phyloP scores from a whole-genome alignment of 148 eudicot genomes.

The Polygonum maritimum region DNA sequence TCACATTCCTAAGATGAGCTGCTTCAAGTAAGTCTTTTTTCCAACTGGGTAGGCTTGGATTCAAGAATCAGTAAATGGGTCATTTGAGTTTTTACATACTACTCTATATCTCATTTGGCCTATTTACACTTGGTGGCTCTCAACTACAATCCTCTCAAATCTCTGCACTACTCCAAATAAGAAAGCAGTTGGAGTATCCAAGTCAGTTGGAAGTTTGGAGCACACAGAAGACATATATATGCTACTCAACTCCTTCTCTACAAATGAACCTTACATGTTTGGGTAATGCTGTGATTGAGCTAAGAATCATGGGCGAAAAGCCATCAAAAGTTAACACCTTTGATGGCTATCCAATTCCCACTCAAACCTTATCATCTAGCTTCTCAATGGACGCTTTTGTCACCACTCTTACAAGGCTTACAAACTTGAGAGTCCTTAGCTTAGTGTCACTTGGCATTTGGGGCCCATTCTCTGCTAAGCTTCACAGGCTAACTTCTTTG shows the following conservation, averaged over 20 bases:
- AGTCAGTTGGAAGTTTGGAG: slow-evolving; percentile 50
- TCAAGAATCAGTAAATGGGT: slow-evolving; percentile 9
- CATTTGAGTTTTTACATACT: slow-evolving; percentile 22
- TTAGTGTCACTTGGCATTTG: slow-evolving; percentile 62
- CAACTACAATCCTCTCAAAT: slow-evolving; percentile 55
- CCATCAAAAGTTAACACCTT: slow-evolving; percentile 29
- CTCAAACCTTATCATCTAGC: slow-evolving; percentile 41
- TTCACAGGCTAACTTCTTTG: slow-evolving; percentile 46
- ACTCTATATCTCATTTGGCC: slow-evolving; percentile 25
- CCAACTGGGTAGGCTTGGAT: background rate
- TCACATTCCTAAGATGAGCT: too few relatives aligned
- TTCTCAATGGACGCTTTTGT: slow-evolving; percentile 70
- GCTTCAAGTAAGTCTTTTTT: too few relatives aligned
- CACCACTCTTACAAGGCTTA: slow-evolving; percentile 53
- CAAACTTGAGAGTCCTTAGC: slow-evolving; percentile 42
- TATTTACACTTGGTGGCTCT: slow-evolving; percentile 22
- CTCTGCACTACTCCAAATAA: slow-evolving; percentile 49
- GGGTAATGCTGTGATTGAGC: slow-evolving; percentile 48
- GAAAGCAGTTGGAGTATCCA: slow-evolving; percentile 65
- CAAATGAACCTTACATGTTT: slow-evolving; percentile 55
- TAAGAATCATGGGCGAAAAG: slow-evolving; percentile 53
- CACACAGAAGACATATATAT: slow-evolving; percentile 25
- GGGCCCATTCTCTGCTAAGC: slow-evolving; percentile 55
- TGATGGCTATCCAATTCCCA: slow-evolving; percentile 44
- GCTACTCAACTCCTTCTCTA: slow-evolving; percentile 33